Base-by-base conservation (phyloP, 441 rosid species). In the Pelargonium myrrhifolium region DNA sequence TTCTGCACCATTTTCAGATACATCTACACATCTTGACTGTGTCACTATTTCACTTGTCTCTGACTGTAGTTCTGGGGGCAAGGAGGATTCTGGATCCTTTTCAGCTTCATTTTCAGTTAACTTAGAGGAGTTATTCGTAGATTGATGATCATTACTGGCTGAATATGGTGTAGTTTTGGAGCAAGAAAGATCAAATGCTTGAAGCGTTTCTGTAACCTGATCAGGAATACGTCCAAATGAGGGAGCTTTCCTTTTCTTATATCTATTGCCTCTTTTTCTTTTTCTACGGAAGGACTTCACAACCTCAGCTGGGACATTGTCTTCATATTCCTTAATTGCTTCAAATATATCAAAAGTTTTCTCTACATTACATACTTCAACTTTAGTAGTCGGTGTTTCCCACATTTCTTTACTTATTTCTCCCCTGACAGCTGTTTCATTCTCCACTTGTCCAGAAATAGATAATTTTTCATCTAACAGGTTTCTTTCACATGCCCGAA, bases 401-500 rank as follows among this genome's bases (percentile, higher is more conserved):
- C 35, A 2, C 35, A 31, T 31, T 31, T 39, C 63, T 64, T 55
- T 74, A 17, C 45, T 72, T 67, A 71, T 71, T 60, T 69, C 72
- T 76, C 70, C 82, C 71, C 58, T 60, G 2, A 40, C 9, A 9
- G 35, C 62, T 8, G 61, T 60, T 64, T 68, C 76, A 68, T 81
- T 74, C 68, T 72, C 81, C 55, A 63, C 74, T 75, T 81, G 71
- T 67, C 68, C 81, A 64, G 83, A 68, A 72, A 76, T 71, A 66
- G 89, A 56, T 55, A 74, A 40, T 69, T 74, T 76, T 71, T 78
- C 85, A 78, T 73, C 81, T 37, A 80, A 72, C 56, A 77, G 69
- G 42, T 79, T 79, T 72, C 79, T 80, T 67, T 85, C 83, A 42
- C 80, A 83, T 47, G 89, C 78, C 64, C 80, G 88, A 68, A 90